Evolutionary conservation across 495 filamentous ascomycete genomes (phyloP).

Genomic region (Trichoderma parareesei): DNA sequence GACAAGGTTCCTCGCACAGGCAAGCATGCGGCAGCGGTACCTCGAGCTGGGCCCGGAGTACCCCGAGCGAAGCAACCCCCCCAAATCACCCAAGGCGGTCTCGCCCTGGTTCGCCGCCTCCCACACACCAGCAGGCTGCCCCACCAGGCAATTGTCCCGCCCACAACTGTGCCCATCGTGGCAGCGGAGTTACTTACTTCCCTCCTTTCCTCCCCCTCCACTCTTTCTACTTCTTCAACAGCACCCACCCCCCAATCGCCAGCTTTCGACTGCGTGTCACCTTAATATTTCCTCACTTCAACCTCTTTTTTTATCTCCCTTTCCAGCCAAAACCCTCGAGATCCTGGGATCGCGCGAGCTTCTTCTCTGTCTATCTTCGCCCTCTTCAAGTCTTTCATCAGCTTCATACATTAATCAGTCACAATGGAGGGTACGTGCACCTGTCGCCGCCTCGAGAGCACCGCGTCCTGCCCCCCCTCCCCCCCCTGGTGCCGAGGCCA

Average conservation of each 20-base stretch:
- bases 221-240: constrained; percentile 10
- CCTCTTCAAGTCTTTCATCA: constrained; percentile 26
- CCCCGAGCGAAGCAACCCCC: background rate
- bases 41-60: background rate
- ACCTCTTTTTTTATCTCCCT: background rate
- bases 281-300: constrained; percentile 9
- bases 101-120: constrained; percentile 10
- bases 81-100: background rate
- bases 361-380: constrained; percentile 26
- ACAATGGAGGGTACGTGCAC: constrained; percentile 44
- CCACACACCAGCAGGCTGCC: background rate
- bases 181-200: constrained; percentile 8
- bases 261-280: constrained; percentile 9
- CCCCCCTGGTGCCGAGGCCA: background rate
- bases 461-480: constrained; percentile 13
- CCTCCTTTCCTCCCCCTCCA: constrained; percentile 10
- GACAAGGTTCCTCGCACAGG: background rate
- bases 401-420: constrained; percentile 35
- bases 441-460: constrained; percentile 13
- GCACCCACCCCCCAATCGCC: constrained; percentile 8
- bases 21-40: background rate
- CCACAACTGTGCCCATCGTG: constrained; percentile 9
- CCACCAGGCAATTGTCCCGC: constrained; percentile 6
- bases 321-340: constrained; percentile 24
- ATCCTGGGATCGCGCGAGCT: constrained; percentile 38